phyloP scores from a whole-genome alignment of 495 filamentous ascomycete species.

The Trichoderma asperelloides region DNA sequence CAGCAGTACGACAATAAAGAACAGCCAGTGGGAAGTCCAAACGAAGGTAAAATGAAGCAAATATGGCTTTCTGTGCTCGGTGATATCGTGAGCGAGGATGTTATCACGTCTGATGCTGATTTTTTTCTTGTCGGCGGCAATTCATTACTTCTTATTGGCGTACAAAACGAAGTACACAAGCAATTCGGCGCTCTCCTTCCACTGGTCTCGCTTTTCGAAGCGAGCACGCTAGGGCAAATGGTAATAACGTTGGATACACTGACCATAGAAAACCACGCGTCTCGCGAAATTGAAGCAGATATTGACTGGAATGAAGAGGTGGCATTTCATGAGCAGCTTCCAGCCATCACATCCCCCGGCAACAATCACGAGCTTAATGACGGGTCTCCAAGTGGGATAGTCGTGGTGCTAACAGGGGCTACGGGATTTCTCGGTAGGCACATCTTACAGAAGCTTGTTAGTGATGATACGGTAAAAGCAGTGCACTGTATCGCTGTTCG shows the following conservation, averaged over 20 bases:
- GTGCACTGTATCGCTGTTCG: conserved; percentile 21
- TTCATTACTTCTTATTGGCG: background rate
- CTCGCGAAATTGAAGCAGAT: background rate
- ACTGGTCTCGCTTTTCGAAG: background rate
- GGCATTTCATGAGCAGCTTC: background rate
- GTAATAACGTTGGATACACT: background rate
- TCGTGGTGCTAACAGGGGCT: conserved; percentile 24
- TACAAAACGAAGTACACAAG: conserved; percentile 11
- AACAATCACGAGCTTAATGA: background rate
- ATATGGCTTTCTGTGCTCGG: background rate
- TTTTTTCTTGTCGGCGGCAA: background rate
- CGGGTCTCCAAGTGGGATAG: background rate
- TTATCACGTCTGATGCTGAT: background rate
- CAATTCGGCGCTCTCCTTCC: conserved; percentile 7
- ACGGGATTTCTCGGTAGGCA: conserved; percentile 24
- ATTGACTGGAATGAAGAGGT: background rate
- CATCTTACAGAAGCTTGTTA: conserved; percentile 11
- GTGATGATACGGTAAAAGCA: background rate
- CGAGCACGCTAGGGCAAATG: background rate
- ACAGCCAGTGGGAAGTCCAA: background rate
- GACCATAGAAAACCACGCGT: background rate
- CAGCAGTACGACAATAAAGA: background rate
- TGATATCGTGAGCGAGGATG: background rate
- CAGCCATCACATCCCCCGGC: background rate
- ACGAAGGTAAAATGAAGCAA: background rate